phyloP scores from a whole-genome alignment of 2,329 filamentous ascomycete species.

The Neophaeococcomyces mojaviensis region DNA sequence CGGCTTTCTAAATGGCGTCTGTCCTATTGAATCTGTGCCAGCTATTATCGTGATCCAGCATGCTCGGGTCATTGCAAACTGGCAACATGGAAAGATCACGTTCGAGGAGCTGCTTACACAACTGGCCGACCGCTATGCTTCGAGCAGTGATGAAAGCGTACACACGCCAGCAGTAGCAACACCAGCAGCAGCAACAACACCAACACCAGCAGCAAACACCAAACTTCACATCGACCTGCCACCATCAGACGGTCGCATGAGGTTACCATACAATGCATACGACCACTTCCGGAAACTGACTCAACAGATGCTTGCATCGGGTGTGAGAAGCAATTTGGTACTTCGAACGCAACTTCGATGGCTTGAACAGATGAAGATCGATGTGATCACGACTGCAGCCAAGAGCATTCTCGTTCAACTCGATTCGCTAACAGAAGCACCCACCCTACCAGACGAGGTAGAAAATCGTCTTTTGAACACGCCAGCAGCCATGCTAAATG shows the following conservation, averaged over 20 bases:
- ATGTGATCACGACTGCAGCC: not conserved
- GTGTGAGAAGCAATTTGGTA: slow-evolving; percentile 2
- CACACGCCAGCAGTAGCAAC: not conserved
- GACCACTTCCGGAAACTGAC: slow-evolving; percentile 19
- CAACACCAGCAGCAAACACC: not conserved
- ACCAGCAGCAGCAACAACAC: no score
- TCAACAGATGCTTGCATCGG: slow-evolving; percentile 16
- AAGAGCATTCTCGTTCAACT: not conserved
- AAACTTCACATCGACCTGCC: slow-evolving; percentile 13
- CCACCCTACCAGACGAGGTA: not conserved
- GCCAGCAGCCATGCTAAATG: slow-evolving; percentile 2
- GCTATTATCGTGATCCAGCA: slow-evolving; percentile 73
- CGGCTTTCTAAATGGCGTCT: slow-evolving; percentile 72
- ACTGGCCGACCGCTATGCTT: not conserved
- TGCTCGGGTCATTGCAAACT: slow-evolving; percentile 69
- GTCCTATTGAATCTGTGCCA: slow-evolving; percentile 69
- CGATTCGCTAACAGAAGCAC: not conserved
- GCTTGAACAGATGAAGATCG: slow-evolving; percentile 1
- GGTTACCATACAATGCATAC: slow-evolving; percentile 22
- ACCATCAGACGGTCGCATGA: slow-evolving; percentile 16
- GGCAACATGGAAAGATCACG: slow-evolving; percentile 44
- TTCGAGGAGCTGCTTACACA: slow-evolving; percentile 4
- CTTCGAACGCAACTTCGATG: slow-evolving; percentile 1
- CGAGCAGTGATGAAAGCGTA: not conserved
- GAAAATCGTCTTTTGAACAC: slow-evolving; percentile 5